A percentile compares a stretch with the other conserved stretches of the same genome.
Evolutionary conservation across 805 yeast genomes (phyloP).

Genomic region (Sugiyamaella marilandica): DNA sequence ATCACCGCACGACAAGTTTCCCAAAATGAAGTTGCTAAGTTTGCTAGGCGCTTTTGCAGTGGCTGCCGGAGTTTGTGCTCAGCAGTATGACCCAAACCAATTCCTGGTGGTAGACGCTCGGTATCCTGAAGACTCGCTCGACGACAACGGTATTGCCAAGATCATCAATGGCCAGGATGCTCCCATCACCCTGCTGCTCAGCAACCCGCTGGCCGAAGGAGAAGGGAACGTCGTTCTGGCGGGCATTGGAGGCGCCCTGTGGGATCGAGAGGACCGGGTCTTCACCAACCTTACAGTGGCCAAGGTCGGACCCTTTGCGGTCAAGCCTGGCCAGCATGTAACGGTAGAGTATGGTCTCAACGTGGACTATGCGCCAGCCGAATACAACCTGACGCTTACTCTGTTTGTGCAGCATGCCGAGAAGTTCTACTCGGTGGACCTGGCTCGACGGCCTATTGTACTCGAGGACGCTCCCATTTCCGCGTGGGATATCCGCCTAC

Average conservation of each 20-base stretch:
- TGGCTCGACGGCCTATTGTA: conserved; percentile 33
- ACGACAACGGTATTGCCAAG: not conserved
- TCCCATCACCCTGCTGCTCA: conserved; percentile 22
- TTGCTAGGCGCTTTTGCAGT: not conserved
- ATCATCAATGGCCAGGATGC: conserved; percentile 26
- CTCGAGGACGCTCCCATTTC: conserved; percentile 66
- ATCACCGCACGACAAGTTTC: not conserved
- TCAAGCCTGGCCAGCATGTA: conserved; percentile 46
- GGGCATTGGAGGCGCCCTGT: conserved; percentile 23
- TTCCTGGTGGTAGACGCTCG: conserved; percentile 3
- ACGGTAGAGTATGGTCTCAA: conserved; percentile 56
- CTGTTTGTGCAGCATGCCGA: conserved; percentile 22
- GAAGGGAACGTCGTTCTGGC: conserved; percentile 21
- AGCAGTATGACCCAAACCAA: not conserved
- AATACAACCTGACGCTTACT: conserved; percentile 44
- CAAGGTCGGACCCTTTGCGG: conserved; percentile 54
- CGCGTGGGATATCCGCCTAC: conserved; percentile 64
- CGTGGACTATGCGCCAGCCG: conserved; percentile 52
- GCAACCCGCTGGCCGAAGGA: conserved; percentile 23
- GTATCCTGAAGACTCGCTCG: conserved; percentile 5
- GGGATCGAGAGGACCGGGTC: conserved; percentile 13
- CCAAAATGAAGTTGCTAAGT: not conserved
- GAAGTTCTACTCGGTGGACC: conserved; percentile 19
- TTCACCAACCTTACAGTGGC: conserved; percentile 55
- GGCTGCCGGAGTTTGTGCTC: not conserved